phyloP scores from a whole-genome alignment of 2,329 filamentous ascomycete genomes.

The Phyllosticta citribraziliensis region DNA sequence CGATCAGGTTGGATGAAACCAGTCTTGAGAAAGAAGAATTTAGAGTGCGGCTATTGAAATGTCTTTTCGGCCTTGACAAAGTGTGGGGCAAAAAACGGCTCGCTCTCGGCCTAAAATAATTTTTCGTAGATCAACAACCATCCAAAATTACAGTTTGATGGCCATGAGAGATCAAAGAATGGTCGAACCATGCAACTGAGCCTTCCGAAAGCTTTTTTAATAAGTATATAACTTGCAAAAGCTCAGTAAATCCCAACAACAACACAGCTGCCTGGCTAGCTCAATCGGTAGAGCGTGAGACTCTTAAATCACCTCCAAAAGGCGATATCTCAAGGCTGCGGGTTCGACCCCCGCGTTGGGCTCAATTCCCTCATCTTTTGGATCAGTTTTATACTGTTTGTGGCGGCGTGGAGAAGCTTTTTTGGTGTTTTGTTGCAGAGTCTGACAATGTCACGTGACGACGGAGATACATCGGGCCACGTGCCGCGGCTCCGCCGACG shows the following conservation, averaged over 20 bases:
- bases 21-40: too few species aligned
- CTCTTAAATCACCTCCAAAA: conserved; percentile 7
- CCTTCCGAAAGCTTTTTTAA: too few species aligned
- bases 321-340: conserved; percentile 10
- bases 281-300: conserved; percentile 15
- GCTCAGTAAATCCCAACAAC: not conserved
- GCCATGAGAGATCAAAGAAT: too few species aligned
- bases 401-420: not conserved
- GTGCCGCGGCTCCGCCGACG: too few species aligned
- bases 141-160: too few species aligned
- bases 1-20: too few species aligned
- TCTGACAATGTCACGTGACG: too few species aligned
- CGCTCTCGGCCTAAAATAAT: too few species aligned
- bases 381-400: not conserved
- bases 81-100: too few species aligned
- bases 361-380: conserved; percentile 8
- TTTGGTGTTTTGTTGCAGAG: not conserved
- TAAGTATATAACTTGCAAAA: not conserved
- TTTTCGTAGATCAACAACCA: not conserved
- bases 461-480: not conserved
- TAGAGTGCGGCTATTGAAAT: too few species aligned
- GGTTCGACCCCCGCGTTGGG: conserved; percentile 12
- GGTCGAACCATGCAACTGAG: too few species aligned
- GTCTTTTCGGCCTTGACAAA: too few species aligned
- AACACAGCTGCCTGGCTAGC: conserved; percentile 10